Evolutionary conservation across 768 basidiomycete species (phyloP).

Genomic region (Podaxis carcinomalis): DNA sequence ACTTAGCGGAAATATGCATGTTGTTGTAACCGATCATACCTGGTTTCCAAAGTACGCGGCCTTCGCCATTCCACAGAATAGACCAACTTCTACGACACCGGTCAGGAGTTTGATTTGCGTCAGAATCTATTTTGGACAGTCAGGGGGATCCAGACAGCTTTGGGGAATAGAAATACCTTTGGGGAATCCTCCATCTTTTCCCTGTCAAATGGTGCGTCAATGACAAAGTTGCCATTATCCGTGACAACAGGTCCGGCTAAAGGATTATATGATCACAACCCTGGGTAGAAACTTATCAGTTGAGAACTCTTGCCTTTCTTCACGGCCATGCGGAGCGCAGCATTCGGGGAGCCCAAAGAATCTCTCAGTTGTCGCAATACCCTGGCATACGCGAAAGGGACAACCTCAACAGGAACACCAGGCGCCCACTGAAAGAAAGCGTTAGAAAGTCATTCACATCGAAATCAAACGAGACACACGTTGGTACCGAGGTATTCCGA

Average conservation of each 20-base stretch:
- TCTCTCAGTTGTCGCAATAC: constrained; percentile 70
- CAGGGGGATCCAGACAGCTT: not conserved
- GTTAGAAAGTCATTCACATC: not conserved
- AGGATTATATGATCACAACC: constrained; percentile 9
- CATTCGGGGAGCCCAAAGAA: constrained; percentile 58
- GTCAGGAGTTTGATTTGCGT: constrained; percentile 87
- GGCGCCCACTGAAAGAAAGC: constrained; percentile 56
- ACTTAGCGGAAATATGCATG: constrained; percentile 1
- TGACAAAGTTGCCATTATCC: constrained; percentile 97
- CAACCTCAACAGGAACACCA: constrained; percentile 95
- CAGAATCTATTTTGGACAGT: constrained; percentile 51
- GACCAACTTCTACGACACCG: constrained; percentile 96
- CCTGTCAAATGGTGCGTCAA: constrained; percentile 87
- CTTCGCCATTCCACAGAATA: constrained; percentile 91
- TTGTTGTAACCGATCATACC: constrained; percentile 31
- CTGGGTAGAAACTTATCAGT: not conserved
- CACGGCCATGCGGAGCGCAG: constrained; percentile 89
- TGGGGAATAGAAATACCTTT: constrained; percentile 33
- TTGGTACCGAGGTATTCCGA: constrained; percentile 74
- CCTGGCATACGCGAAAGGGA: constrained; percentile 92
- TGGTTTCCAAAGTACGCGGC: constrained; percentile 97
- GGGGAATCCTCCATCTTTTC: constrained; percentile 65
- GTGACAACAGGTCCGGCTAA: constrained; percentile 91
- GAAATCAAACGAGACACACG: constrained; percentile 41
- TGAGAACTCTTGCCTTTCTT: constrained; percentile 48